phyloP scores from a whole-genome alignment of 1,284 basidiomycete genomes.

The Ceratobasidium sp. region DNA sequence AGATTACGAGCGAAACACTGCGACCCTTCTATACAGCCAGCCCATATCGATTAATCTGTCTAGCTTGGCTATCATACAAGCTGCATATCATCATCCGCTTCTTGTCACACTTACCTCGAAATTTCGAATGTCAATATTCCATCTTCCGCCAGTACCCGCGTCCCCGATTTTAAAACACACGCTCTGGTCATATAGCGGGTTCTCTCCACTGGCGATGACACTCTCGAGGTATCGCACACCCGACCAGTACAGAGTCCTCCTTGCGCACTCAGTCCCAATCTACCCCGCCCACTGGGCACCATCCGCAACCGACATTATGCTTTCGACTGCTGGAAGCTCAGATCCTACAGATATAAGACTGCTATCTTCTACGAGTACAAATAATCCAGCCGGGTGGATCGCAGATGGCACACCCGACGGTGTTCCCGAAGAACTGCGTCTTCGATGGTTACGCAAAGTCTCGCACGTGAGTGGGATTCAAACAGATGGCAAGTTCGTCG shows the following conservation, averaged over 20 bases:
- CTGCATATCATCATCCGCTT: constrained; percentile 80
- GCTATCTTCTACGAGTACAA: constrained; percentile 20
- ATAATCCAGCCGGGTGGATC: constrained; percentile 75
- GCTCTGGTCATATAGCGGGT: constrained; percentile 46
- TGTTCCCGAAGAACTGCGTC: constrained; percentile 63
- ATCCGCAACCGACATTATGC: constrained; percentile 79
- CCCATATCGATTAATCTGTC: constrained; percentile 52
- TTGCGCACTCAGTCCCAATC: constrained; percentile 80
- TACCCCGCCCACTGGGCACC: constrained; percentile 84
- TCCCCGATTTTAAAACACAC: constrained; percentile 43
- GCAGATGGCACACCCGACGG: constrained; percentile 69
- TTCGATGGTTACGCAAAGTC: constrained; percentile 75
- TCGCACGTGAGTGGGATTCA: constrained; percentile 73
- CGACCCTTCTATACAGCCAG: constrained; percentile 13
- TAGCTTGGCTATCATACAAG: constrained; percentile 67
- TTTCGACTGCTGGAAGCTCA: constrained; percentile 57
- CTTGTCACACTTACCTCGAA: constrained; percentile 75
- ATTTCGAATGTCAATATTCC: constrained; percentile 77
- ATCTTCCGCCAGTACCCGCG: constrained; percentile 73
- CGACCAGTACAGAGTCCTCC: constrained; percentile 72
- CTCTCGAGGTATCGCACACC: constrained; percentile 53
- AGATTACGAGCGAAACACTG: constrained; percentile 25
- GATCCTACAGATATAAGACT: neutral
- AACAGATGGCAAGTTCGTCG: constrained; percentile 86
- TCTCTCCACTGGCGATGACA: constrained; percentile 53